Evolutionary conservation across 2,329 filamentous ascomycete species (phyloP).

Genomic region (Fusarium bulbicola): DNA sequence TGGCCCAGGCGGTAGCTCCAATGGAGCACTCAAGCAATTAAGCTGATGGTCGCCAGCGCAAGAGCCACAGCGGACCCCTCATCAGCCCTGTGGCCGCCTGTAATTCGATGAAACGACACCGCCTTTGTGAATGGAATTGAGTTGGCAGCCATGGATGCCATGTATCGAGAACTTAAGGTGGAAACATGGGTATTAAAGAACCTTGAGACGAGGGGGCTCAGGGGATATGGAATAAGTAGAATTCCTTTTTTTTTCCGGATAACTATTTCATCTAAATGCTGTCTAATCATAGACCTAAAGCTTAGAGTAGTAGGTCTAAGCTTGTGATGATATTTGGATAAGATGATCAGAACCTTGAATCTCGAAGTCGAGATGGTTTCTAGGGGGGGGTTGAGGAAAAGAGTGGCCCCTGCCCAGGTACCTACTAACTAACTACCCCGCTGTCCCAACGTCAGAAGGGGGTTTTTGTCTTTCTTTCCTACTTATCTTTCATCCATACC

Average conservation of each 20-base stretch:
- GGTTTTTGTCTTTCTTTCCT: constrained; percentile 12
- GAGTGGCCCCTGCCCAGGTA: not conserved
- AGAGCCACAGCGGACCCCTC: constrained; percentile 35
- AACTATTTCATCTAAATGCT: not conserved
- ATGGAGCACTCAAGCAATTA: not conserved
- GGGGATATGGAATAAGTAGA: too few species aligned
- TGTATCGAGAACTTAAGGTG: not conserved
- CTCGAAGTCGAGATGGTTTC: not conserved
- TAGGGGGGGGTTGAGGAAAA: not conserved
- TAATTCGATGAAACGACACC: constrained; percentile 40
- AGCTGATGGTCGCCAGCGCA: constrained; percentile 25
- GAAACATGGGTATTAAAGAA: not conserved
- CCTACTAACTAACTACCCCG: constrained; percentile 35
- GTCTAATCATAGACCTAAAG: not conserved
- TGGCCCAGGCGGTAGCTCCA: constrained; percentile 5
- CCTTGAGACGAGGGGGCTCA: not conserved
- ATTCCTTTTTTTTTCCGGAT: not conserved
- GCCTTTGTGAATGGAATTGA: constrained; percentile 29
- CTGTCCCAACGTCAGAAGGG: constrained; percentile 38
- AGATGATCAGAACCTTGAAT: not conserved
- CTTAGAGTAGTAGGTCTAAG: not conserved
- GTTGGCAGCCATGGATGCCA: not conserved
- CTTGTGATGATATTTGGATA: not conserved
- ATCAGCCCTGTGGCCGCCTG: constrained; percentile 38
- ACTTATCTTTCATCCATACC: constrained; percentile 28